phyloP scores from a whole-genome alignment of 2,329 filamentous ascomycete genomes.

The Acrocalymma vagum region DNA sequence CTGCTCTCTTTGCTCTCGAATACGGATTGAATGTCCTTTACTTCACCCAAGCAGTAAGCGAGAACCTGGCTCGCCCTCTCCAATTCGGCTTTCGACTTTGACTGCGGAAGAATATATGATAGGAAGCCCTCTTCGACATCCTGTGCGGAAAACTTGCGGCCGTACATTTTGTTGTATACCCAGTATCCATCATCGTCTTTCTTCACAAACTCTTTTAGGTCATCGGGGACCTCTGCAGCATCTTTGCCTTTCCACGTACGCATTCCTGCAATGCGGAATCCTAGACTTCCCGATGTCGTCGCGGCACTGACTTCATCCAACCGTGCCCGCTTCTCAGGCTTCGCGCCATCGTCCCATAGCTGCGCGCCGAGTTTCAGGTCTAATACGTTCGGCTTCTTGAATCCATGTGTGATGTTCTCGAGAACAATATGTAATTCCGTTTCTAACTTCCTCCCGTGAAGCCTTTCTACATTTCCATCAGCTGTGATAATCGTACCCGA shows the following conservation, averaged over 20 bases:
- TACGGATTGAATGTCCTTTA: constrained; percentile 63
- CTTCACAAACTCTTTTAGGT: constrained; percentile 40
- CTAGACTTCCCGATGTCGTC: constrained; percentile 67
- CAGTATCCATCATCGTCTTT: constrained; percentile 61
- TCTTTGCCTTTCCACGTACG: constrained; percentile 59
- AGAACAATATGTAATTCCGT: constrained; percentile 85
- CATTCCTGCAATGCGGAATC: constrained; percentile 73
- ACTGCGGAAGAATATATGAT: constrained; percentile 61
- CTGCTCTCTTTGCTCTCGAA: constrained; percentile 70
- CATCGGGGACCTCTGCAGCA: constrained; percentile 26
- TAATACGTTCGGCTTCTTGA: constrained; percentile 85
- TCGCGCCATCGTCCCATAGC: constrained; percentile 80
- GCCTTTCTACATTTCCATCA: constrained; percentile 40
- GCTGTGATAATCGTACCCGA: constrained; percentile 38
- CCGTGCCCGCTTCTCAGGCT: constrained; percentile 64
- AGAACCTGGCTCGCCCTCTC: constrained; percentile 58
- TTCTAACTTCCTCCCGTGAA: constrained; percentile 70
- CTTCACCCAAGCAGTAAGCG: constrained; percentile 51
- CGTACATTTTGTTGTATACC: constrained; percentile 73
- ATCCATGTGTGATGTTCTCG: constrained; percentile 83
- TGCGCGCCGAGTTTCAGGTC: constrained; percentile 90
- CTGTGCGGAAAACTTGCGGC: constrained; percentile 62
- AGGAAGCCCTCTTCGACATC: constrained; percentile 67
- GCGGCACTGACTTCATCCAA: constrained; percentile 67
- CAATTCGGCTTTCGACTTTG: constrained; percentile 30